Evolutionary conservation across 2,329 filamentous ascomycete genomes (phyloP).

Genomic region (Aureobasidium pullulans): DNA sequence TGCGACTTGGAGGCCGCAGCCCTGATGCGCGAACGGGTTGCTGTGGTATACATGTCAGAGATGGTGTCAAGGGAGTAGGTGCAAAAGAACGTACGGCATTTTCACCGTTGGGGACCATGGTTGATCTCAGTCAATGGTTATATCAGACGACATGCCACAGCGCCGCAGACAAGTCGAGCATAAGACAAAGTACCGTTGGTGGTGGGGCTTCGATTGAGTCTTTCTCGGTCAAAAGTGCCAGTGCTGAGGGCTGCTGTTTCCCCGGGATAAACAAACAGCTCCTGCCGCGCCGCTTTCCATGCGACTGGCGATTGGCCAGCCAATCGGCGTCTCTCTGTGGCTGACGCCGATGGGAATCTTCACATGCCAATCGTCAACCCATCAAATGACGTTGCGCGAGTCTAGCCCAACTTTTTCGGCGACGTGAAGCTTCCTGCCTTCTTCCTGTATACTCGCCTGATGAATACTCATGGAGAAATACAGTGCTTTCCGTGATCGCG

Average conservation of each 20-base stretch:
- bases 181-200: neutral
- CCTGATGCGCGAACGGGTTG: constrained; percentile 20
- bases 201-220: neutral
- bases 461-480: constrained; percentile 73
- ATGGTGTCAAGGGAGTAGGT: neutral
- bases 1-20: constrained; percentile 29
- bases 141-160: constrained; percentile 5
- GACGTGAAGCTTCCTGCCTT: neutral
- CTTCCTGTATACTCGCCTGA: neutral
- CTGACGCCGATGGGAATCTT: neutral
- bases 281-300: constrained; percentile 8
- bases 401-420: constrained; percentile 4
- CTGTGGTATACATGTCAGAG: neutral
- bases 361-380: neutral
- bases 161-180: neutral
- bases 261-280: constrained; percentile 8
- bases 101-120: constrained; percentile 5
- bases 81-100: neutral
- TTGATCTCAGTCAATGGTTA: neutral
- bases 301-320: neutral
- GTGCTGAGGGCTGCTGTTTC: neutral
- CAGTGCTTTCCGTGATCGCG: constrained; percentile 85
- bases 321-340: neutral
- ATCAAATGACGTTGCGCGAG: neutral
- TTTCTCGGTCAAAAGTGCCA: neutral